phyloP scores from a whole-genome alignment of 306 rosid species.

The Lotus japonicus region DNA sequence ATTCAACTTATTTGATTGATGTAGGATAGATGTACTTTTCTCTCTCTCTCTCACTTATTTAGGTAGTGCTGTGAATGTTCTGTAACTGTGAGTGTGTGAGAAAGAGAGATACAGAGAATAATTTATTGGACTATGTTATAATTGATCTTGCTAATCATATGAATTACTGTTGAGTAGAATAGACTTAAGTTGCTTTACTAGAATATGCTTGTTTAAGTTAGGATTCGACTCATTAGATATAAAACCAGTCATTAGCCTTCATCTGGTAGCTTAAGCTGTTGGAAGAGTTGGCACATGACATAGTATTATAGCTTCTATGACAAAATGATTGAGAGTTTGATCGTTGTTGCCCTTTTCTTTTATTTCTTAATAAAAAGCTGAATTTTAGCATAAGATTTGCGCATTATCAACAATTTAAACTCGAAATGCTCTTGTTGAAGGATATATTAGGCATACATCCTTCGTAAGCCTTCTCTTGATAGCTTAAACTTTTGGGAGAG shows the following conservation, averaged over 20 bases:
- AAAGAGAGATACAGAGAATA: not conserved
- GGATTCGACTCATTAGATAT: not conserved
- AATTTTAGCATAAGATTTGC: not conserved
- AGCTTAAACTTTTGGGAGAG: not conserved
- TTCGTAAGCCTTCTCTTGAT: not conserved
- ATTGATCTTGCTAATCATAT: conserved; percentile 6
- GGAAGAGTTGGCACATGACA: not conserved
- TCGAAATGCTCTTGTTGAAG: not conserved
- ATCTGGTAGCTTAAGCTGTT: not conserved
- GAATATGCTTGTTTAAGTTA: not conserved
- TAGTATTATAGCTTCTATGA: not conserved
- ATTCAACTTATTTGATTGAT: conserved; percentile 2
- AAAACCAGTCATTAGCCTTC: not conserved
- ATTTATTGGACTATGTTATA: not conserved
- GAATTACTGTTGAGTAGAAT: not conserved
- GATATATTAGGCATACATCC: not conserved
- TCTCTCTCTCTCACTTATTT: not conserved
- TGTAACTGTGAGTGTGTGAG: not conserved
- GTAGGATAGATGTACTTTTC: not conserved
- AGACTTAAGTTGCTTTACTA: not conserved
- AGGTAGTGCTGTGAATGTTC: not conserved
- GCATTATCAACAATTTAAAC: not conserved
- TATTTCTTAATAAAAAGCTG: not conserved
- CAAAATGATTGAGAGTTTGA: not conserved
- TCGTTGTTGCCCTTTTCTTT: not conserved